These are phyloP conservation scores for Verticillium albo-atrum DNA, from an alignment of 2,329 filamentous ascomycete species.

Conservation along the genomic window DNA sequence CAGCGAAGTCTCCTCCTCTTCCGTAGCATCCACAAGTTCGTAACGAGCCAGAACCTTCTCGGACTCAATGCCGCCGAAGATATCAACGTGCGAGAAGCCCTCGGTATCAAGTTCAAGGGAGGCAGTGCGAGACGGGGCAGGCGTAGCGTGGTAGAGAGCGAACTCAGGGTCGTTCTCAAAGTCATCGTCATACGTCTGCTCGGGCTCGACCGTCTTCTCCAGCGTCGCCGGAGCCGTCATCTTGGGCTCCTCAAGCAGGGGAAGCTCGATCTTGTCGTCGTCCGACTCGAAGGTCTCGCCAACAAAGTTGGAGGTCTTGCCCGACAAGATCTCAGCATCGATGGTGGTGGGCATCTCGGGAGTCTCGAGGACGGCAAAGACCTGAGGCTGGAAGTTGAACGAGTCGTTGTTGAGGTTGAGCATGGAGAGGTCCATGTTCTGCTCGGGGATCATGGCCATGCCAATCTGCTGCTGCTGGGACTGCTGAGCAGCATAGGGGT, in stretches of 20 bases:
- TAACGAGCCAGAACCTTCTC: constrained; percentile 62
- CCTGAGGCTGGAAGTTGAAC: constrained; percentile 63
- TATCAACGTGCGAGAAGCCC: constrained; percentile 30
- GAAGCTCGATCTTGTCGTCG: constrained; percentile 53
- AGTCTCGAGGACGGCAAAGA: constrained; percentile 69
- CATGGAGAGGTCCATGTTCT: constrained; percentile 68
- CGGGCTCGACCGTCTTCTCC: constrained; percentile 14
- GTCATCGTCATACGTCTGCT: constrained; percentile 41
- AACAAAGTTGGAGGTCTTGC: constrained; percentile 60
- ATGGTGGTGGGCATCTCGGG: constrained; percentile 60
- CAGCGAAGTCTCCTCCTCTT: constrained; percentile 39
- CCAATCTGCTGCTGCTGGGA: constrained; percentile 63
- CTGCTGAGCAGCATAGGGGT: constrained; percentile 52
- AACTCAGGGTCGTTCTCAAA: constrained; percentile 61
- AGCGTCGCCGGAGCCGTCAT: constrained; percentile 22
- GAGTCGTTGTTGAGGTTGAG: constrained; percentile 53
- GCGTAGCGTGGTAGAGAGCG: constrained; percentile 51
- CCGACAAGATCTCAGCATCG: constrained; percentile 59
- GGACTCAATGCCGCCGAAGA: constrained; percentile 51
- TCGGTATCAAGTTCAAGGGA: constrained; percentile 38
- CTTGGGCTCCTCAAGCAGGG: constrained; percentile 45
- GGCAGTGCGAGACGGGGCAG: constrained; percentile 18
- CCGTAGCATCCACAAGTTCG: constrained; percentile 57
- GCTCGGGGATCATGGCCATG: constrained; percentile 81
- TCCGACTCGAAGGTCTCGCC: constrained; percentile 38